phyloP scores from a whole-genome alignment of 1,284 basidiomycete genomes.

The Takashimella tepidaria region DNA sequence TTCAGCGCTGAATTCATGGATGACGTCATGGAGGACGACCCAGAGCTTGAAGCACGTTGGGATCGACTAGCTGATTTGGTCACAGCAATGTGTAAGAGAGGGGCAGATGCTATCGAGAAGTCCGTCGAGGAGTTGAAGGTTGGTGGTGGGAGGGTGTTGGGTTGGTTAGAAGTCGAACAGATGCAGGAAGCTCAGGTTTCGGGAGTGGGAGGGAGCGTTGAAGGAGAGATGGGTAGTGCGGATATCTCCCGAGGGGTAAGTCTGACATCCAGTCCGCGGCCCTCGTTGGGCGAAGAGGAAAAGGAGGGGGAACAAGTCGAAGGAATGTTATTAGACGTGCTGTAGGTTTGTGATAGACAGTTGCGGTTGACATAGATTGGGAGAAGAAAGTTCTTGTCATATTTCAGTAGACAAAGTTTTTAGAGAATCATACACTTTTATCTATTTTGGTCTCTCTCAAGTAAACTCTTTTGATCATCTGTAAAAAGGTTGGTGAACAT shows the following conservation, averaged over 20 bases:
- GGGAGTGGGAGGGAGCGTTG: not conserved
- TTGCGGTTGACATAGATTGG: too few species aligned
- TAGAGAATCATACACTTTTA: too few species aligned
- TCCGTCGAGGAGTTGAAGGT: slow-evolving; percentile 24
- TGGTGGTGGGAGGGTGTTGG: slow-evolving; percentile 27
- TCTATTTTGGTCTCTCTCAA: not conserved
- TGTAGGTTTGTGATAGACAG: too few species aligned
- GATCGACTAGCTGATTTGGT: slow-evolving; percentile 34
- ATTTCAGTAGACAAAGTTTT: too few species aligned
- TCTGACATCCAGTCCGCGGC: not conserved
- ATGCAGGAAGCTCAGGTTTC: not conserved
- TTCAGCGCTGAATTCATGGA: slow-evolving; percentile 2
- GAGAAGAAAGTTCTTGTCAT: not conserved
- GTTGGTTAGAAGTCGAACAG: slow-evolving; percentile 30
- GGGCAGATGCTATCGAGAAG: slow-evolving; percentile 27
- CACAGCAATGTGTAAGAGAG: slow-evolving; percentile 26
- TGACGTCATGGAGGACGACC: slow-evolving; percentile 23
- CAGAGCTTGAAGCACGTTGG: slow-evolving; percentile 38
- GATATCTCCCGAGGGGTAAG: not conserved
- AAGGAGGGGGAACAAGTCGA: not conserved
- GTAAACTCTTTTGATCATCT: not conserved
- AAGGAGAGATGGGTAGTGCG: not conserved
- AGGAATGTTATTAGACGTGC: not conserved
- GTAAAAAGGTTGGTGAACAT: not conserved
- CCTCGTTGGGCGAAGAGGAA: not conserved